phyloP scores from a whole-genome alignment of 2,329 filamentous ascomycete genomes.

The Ceratocystiopsis brevicomis region DNA sequence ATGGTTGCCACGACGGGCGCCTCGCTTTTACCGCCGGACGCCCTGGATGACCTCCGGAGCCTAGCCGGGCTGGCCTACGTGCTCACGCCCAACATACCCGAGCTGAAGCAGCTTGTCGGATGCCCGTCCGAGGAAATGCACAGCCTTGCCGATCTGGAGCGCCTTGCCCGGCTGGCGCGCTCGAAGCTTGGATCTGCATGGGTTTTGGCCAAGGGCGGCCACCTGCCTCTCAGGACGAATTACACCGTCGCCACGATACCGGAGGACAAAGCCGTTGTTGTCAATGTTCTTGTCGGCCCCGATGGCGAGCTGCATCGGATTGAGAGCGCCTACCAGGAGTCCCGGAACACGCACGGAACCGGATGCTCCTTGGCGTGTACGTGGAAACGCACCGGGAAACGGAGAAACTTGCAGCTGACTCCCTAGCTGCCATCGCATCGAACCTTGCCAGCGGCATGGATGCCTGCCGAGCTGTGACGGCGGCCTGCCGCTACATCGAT shows the following conservation, averaged over 20 bases:
- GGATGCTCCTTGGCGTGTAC: slow-evolving; percentile 81
- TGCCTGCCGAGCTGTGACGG: slow-evolving; percentile 40
- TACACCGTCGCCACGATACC: slow-evolving; percentile 37
- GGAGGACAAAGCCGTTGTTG: slow-evolving; percentile 44
- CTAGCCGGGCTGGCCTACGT: slow-evolving; percentile 49
- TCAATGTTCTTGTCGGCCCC: slow-evolving; percentile 57
- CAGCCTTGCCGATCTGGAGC: slow-evolving; percentile 45
- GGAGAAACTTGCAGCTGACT: too few relatives aligned
- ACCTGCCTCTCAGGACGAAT: slow-evolving; percentile 55
- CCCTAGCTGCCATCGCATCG: slow-evolving; percentile 51
- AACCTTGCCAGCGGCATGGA: slow-evolving; percentile 43
- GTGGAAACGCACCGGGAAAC: slow-evolving; percentile 10
- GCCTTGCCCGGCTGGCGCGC: slow-evolving; percentile 42
- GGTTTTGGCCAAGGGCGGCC: slow-evolving; percentile 80
- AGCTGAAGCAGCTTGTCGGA: slow-evolving; percentile 47
- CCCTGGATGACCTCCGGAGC: slow-evolving; percentile 40
- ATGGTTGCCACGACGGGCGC: slow-evolving; percentile 80
- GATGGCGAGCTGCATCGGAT: slow-evolving; percentile 36
- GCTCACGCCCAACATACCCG: slow-evolving; percentile 61
- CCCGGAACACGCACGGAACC: slow-evolving; percentile 79
- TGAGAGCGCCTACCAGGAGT: slow-evolving; percentile 50
- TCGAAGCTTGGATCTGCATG: slow-evolving; percentile 53
- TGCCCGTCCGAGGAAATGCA: slow-evolving; percentile 23
- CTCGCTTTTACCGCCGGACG: slow-evolving; percentile 43
- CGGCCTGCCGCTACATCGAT: slow-evolving; percentile 53